Conservation (phyloP, 495 filamentous ascomycete genomes). For the Penicillium waksmanii region DNA sequence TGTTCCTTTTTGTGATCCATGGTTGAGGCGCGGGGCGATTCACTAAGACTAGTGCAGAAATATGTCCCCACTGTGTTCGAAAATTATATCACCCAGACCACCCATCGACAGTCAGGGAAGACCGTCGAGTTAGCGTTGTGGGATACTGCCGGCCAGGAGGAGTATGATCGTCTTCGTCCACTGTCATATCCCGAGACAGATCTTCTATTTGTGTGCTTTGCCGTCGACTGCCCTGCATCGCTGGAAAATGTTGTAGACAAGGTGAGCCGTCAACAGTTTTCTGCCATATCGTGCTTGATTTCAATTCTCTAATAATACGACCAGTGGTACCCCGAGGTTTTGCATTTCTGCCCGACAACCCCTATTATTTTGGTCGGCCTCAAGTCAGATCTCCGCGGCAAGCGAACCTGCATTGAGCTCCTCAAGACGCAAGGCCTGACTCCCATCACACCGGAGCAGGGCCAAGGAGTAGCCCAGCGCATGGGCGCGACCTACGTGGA, state of each 20-base stretch:
- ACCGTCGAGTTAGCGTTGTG: conserved; percentile 94
- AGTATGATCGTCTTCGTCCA: conserved; percentile 94
- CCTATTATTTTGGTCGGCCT: conserved; percentile 93
- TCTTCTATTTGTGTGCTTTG: conserved; percentile 97
- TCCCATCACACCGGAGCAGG: conserved; percentile 89
- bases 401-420: conserved; percentile 94
- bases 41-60: conserved; percentile 66
- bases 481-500: conserved; percentile 97
- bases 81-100: conserved; percentile 98
- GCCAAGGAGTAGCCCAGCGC: conserved; percentile 78
- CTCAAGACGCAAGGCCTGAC: conserved; percentile 97
- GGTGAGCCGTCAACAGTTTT: conserved; percentile 52
- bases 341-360: conserved; percentile 98
- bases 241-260: conserved; percentile 99
- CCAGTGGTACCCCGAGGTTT: conserved; percentile 98
- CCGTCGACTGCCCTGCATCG: conserved; percentile 97
- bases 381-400: conserved; percentile 93
- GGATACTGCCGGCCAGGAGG: conserved; percentile 98
- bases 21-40: not conserved
- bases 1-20: not conserved
- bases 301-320: conserved; percentile 12
- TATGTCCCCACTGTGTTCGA: conserved; percentile 99
- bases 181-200: conserved; percentile 98
- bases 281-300: not conserved
- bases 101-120: conserved; percentile 84